Base-by-base conservation (phyloP, 2,329 filamentous ascomycete genomes). In the Alternaria arbusti region DNA sequence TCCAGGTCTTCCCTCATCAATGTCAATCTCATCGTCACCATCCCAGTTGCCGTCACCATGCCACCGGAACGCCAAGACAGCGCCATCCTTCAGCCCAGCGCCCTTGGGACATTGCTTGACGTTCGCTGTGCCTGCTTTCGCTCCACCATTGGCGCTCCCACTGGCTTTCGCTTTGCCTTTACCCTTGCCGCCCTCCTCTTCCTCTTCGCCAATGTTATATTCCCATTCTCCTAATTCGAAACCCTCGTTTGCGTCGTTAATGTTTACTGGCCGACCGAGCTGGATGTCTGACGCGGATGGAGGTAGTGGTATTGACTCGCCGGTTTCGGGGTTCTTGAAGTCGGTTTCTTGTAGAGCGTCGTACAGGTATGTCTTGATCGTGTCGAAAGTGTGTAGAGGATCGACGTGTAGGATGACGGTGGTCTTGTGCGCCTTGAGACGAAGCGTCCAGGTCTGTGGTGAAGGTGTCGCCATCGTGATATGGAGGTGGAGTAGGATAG, bases 321-420 rank as follows among this genome's bases (percentile, higher is more conserved):
- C 68, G 9, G 71, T 71, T 10, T 78, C 77, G 22, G 69, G 32
- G 57, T 74, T 57, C 32, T 69, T 68, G 1, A 82, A 74, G 10
- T 71, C 68, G 7, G 82, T 82, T 59, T 84, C 77, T 36, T 73
- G 61, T 3, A 86, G 74, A 0, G 81, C 82, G 50, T 73, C 67
- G 58, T 82, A 76, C 11, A 86, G 81, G 26, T 80, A 72, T 7
- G 73, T 45, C 66, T 84, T 83, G 22, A 85, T 72, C 2, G 73
- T 71, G 13, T 68, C 46, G 58, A 85, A 79, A 52, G 78, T 76
- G 57, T 79, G 71, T 6, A 84, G 75, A 0, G 82, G 82, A 55
- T 83, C 79, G 68, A 79, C 74, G 73, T 85, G 82, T 0, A 86
- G 78, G 45, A 85, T 71, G 64, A 85, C 71, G 32, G 84, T 85